Evolutionary conservation across 805 yeast genomes (phyloP), one percentile per base, ranked within the genome.

Genomic region (Candida mattraensis): DNA sequence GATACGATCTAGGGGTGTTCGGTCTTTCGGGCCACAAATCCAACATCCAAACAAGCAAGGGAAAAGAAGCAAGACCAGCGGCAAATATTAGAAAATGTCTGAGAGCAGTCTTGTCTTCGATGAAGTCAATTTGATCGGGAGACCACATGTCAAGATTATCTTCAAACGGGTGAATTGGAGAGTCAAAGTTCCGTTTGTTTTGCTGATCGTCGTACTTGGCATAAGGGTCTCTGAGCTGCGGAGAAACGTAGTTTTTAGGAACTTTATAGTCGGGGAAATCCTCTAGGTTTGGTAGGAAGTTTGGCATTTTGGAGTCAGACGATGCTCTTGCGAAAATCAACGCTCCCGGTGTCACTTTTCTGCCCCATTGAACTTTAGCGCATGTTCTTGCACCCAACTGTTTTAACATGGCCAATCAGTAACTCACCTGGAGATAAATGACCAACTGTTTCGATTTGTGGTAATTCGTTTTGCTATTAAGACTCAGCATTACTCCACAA

Each of bases 131-230:
- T 54, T 79, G 73, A 54, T 86, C 94, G 9, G 95, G 93, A 7
- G 95, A 76, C 95, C 95, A 86, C 70, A 84, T 72, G 60, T 86
- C 89, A 54, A 80, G 69, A 60, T 76, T 65, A 54, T 86, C 95
- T 48, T 80, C 83, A 51, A 80, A 76, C 37, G 79, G 76, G 57
- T 79, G 80, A 46, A 85, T 60, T 18, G 87, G 85, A 44, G 86
- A 88, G 46, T 76, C 74, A 47, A 75, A 69, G 67, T 86, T 85
- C 64, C 94, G 78, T 66, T 91, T 76, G 60, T 80, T 76, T 63
- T 85, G 94, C 50, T 68, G 84, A 58, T 85, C 91, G 58, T 85
- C 93, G 62, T 80, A 86, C 54, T 76, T 78, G 42, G 63, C 69
- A 55, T 83, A 78, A 28, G 93, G 94, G 56, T 76, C 81, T 59